Conservation (phyloP, 2,329 filamentous ascomycete genomes). For the Pseudocercospora vitis region DNA sequence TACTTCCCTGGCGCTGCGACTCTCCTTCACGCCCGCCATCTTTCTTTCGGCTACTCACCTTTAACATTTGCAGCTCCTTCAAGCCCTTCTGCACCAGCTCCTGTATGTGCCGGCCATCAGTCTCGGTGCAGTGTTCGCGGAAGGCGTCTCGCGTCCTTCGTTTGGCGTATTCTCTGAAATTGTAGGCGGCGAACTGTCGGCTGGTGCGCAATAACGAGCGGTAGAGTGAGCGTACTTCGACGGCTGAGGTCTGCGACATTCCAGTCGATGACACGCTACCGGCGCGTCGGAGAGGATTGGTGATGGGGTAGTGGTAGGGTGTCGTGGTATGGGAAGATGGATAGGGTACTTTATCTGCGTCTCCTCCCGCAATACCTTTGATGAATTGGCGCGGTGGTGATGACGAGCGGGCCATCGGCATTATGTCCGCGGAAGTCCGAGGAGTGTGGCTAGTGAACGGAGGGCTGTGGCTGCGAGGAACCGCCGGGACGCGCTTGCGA, state of each 20-base stretch:
- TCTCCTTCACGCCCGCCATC: neutral
- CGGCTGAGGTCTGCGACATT: slow-evolving; percentile 26
- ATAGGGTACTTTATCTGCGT: too few relatives aligned
- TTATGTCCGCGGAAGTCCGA: too few relatives aligned
- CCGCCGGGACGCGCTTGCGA: too few relatives aligned
- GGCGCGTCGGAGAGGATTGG: neutral
- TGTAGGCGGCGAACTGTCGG: slow-evolving; percentile 87
- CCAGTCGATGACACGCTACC: neutral
- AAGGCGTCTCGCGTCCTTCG: slow-evolving; percentile 90
- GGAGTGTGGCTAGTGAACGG: too few relatives aligned
- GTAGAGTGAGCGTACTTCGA: slow-evolving; percentile 54
- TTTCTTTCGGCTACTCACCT: slow-evolving; percentile 60
- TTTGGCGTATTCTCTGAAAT: slow-evolving; percentile 95
- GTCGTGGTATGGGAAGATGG: neutral
- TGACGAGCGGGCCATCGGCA: too few relatives aligned
- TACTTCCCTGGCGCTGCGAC: neutral
- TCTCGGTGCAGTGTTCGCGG: slow-evolving; percentile 70
- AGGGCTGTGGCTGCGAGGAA: too few relatives aligned
- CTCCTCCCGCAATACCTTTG: too few relatives aligned
- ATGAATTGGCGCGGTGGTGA: too few relatives aligned
- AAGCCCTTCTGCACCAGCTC: slow-evolving; percentile 86
- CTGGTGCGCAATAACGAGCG: slow-evolving; percentile 86
- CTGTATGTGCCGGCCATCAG: slow-evolving; percentile 75
- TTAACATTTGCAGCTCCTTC: slow-evolving; percentile 82
- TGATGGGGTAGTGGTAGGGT: slow-evolving; percentile 10